Percentiles rank a stretch among this genome's conserved stretches.
Evolutionary conservation across 495 filamentous ascomycete species (phyloP).

Genomic region (Hyphodiscus hymeniophilus): DNA sequence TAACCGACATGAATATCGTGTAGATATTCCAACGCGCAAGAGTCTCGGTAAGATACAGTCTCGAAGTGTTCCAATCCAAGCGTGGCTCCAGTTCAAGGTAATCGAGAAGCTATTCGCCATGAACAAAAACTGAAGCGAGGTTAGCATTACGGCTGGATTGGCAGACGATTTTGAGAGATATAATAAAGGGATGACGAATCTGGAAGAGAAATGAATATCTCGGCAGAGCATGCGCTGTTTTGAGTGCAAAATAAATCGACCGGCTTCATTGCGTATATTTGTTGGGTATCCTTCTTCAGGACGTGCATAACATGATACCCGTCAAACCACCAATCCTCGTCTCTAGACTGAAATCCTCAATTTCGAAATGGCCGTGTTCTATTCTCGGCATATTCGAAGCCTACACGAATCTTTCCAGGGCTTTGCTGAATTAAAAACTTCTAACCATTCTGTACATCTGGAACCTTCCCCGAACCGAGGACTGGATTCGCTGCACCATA

Average conservation of each 20-base stretch:
- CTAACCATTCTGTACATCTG: constrained; percentile 24
- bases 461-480: constrained; percentile 80
- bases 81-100: constrained; percentile 93
- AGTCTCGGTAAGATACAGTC: constrained; percentile 96
- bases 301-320: not conserved
- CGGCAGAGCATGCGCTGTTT: constrained; percentile 82
- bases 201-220: constrained; percentile 22
- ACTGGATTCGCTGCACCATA: constrained; percentile 49
- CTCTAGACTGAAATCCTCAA: not conserved
- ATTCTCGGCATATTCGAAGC: not conserved
- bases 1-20: constrained; percentile 95
- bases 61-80: constrained; percentile 86
- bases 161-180: constrained; percentile 94
- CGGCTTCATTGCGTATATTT: constrained; percentile 95
- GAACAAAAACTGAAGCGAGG: constrained; percentile 96
- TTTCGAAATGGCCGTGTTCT: not conserved
- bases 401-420: not conserved
- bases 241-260: constrained; percentile 96
- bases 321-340: not conserved
- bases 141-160: constrained; percentile 90
- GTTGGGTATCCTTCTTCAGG: constrained; percentile 84
- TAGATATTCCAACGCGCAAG: constrained; percentile 90
- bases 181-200: constrained; percentile 63
- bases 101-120: constrained; percentile 93
- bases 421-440: not conserved